Conservation (phyloP, 2,329 filamentous ascomycete genomes). For the Colletotrichum navitas region DNA sequence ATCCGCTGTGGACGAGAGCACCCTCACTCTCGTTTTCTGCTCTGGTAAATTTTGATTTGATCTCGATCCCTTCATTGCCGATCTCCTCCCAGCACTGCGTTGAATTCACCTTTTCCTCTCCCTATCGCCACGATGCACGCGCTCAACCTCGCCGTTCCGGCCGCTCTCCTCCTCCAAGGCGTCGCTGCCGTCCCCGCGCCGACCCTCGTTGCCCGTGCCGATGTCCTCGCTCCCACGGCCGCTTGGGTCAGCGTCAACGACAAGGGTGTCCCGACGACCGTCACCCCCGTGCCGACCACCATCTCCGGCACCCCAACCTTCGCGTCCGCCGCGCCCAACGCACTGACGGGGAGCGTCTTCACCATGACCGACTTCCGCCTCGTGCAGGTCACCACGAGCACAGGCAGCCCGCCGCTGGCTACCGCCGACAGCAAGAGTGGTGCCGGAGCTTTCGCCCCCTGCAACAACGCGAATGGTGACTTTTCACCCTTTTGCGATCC, state of each 20-base stretch:
- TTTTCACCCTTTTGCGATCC: slow-evolving; percentile 67
- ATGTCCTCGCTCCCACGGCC: slow-evolving; percentile 51
- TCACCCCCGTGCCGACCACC: slow-evolving; percentile 63
- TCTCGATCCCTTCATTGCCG: not conserved
- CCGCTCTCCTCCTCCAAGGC: slow-evolving; percentile 45
- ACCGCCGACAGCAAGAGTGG: slow-evolving; percentile 57
- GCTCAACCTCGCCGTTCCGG: slow-evolving; percentile 48
- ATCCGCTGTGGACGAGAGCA: slow-evolving; percentile 4
- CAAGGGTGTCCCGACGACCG: slow-evolving; percentile 60
- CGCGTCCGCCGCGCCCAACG: slow-evolving; percentile 58
- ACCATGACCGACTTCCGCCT: slow-evolving; percentile 53
- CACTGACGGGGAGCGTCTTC: slow-evolving; percentile 60
- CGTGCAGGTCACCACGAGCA: slow-evolving; percentile 56
- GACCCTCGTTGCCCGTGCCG: slow-evolving; percentile 44
- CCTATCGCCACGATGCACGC: slow-evolving; percentile 48
- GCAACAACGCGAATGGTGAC: slow-evolving; percentile 61
- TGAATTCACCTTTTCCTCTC: not conserved
- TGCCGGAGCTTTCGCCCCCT: slow-evolving; percentile 63
- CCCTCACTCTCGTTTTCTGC: slow-evolving; percentile 12
- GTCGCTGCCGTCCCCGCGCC: slow-evolving; percentile 49
- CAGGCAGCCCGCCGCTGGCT: slow-evolving; percentile 59
- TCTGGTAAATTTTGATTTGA: not conserved
- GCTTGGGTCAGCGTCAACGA: slow-evolving; percentile 66
- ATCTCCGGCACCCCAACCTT: slow-evolving; percentile 58
- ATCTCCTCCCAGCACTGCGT: not conserved